A percentile compares a stretch with the other conserved stretches of the same genome.
These are phyloP conservation scores for Lodderomyces margitis DNA, from an alignment of 1,139 yeast genomes.

Conservation along the genomic window DNA sequence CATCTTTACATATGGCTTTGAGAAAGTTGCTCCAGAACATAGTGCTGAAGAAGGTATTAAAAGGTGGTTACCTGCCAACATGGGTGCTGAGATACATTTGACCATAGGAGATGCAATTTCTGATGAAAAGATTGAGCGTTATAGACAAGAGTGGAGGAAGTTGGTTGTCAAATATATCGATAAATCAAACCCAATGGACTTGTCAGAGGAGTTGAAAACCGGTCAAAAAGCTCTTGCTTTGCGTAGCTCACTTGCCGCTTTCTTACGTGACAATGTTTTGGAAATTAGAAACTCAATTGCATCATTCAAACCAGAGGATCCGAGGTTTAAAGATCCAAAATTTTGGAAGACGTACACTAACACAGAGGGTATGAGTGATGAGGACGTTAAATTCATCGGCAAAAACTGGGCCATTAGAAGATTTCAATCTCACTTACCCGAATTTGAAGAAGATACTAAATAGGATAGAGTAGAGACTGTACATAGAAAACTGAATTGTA, in stretches of 20 bases:
- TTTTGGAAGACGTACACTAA: constrained; percentile 72
- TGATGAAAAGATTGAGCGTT: constrained; percentile 56
- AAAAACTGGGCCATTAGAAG: constrained; percentile 78
- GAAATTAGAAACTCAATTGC: constrained; percentile 52
- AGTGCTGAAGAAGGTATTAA: constrained; percentile 51
- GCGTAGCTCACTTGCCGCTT: constrained; percentile 69
- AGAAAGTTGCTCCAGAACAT: constrained; percentile 81
- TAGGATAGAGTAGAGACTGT: neutral
- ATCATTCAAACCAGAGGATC: constrained; percentile 53
- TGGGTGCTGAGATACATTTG: constrained; percentile 67
- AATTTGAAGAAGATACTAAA: constrained; percentile 21
- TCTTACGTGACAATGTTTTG: constrained; percentile 62
- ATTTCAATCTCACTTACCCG: constrained; percentile 57
- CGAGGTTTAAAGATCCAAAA: constrained; percentile 60
- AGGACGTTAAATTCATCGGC: constrained; percentile 68
- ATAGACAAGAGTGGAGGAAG: constrained; percentile 65
- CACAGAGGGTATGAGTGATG: constrained; percentile 65
- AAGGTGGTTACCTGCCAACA: constrained; percentile 61
- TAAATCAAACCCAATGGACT: constrained; percentile 51
- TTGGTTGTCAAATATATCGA: constrained; percentile 56
- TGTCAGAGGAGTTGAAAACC: constrained; percentile 57
- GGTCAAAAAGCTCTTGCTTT: constrained; percentile 64
- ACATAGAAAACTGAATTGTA: neutral
- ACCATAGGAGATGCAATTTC: constrained; percentile 71
- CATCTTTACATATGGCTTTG: constrained; percentile 82